phyloP scores from a whole-genome alignment of 2,329 filamentous ascomycete genomes.

The Emmonsia crescens region DNA sequence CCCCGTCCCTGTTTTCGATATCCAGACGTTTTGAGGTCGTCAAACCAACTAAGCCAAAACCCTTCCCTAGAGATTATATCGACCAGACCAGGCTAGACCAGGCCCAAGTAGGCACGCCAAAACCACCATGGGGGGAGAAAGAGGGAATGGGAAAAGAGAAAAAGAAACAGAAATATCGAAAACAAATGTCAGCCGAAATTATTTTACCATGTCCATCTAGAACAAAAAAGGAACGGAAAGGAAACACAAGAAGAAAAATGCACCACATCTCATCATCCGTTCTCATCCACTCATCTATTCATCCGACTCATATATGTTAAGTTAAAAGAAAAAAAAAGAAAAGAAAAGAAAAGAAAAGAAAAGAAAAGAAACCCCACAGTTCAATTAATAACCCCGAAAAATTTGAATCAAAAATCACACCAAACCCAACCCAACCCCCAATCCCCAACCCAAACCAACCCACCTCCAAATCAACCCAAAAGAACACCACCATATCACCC shows the following conservation, averaged over 20 bases:
- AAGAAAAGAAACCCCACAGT: not conserved
- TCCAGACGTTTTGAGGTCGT: too few species aligned
- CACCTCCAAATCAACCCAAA: not conserved
- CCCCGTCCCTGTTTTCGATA: too few species aligned
- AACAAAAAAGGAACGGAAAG: not conserved
- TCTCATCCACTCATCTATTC: not conserved
- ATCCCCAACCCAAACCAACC: not conserved
- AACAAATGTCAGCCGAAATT: not conserved
- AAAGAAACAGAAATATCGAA: not conserved
- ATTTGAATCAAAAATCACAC: not conserved
- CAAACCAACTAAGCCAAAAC: too few species aligned
- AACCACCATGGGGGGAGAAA: not conserved
- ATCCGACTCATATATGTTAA: not conserved
- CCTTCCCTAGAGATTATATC: too few species aligned
- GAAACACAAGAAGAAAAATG: not conserved
- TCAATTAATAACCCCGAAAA: too few species aligned
- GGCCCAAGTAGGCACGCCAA: too few species aligned
- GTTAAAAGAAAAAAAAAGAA: not conserved
- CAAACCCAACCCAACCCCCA: not conserved
- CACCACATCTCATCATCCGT: not conserved
- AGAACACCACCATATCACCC: not conserved
- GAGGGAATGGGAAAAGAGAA: not conserved
- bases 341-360: not conserved
- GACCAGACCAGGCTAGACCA: too few species aligned
- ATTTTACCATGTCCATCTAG: not conserved